phyloP scores from a whole-genome alignment of 2,329 filamentous ascomycete species.

The Microdochium trichocladiopsis region DNA sequence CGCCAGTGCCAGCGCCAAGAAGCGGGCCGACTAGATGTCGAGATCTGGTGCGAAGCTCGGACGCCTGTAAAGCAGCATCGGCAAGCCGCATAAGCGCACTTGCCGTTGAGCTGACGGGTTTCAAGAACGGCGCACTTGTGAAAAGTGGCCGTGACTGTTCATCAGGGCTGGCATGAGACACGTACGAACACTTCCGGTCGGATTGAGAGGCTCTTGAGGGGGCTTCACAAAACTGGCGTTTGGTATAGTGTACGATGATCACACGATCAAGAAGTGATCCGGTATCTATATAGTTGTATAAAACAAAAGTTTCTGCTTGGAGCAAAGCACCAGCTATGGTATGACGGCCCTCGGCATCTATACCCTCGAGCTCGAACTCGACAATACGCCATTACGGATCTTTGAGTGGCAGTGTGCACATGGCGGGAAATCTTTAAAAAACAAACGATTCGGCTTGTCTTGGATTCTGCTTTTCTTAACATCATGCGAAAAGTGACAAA shows the following conservation, averaged over 20 bases:
- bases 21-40: conserved; percentile 18
- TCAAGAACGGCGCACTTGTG: background rate
- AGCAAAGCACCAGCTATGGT: background rate
- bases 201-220: background rate
- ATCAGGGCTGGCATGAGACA: too few species aligned
- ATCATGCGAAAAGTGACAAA: too few species aligned
- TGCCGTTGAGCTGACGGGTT: background rate
- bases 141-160: too few species aligned
- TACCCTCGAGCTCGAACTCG: too few species aligned
- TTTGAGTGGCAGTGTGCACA: too few species aligned
- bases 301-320: background rate
- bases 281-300: background rate
- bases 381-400: too few species aligned
- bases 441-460: too few species aligned
- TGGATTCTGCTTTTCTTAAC: too few species aligned
- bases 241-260: background rate
- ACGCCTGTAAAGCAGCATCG: background rate
- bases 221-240: background rate
- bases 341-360: background rate
- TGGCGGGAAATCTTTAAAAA: too few species aligned
- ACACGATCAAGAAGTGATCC: background rate
- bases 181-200: too few species aligned
- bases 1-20: conserved; percentile 39
- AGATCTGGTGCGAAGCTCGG: background rate
- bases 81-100: background rate